Evolutionary conservation across 495 filamentous ascomycete genomes (phyloP).

Genomic region (Bacidia rubella): DNA sequence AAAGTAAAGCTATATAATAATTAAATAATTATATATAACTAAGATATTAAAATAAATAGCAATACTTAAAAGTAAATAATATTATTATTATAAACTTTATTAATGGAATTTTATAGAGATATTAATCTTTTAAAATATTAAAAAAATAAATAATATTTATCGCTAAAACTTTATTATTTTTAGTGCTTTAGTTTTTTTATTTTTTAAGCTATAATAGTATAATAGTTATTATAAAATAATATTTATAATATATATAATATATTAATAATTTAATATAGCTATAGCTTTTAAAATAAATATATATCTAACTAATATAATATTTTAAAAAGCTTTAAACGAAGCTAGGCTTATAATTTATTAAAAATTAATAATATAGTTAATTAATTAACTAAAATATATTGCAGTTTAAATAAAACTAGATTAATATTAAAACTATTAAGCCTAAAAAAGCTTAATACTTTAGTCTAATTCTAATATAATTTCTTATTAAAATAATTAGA

Average conservation of each 20-base stretch:
- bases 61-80: not conserved
- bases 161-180: not conserved
- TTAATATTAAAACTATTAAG: not conserved
- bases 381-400: not conserved
- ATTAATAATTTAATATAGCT: not conserved
- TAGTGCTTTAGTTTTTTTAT: not conserved
- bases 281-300: not conserved
- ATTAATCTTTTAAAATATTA: not conserved
- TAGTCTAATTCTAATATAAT: not conserved
- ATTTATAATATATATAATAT: slow-evolving; percentile 1
- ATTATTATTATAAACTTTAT: not conserved
- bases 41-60: not conserved
- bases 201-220: not conserved
- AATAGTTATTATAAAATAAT: not conserved
- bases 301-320: slow-evolving; percentile 1
- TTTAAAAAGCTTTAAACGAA: not conserved
- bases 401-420: not conserved
- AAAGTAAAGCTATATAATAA: not conserved
- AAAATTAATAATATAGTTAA: not conserved
- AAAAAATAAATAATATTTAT: not conserved
- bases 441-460: not conserved
- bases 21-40: slow-evolving; percentile 2
- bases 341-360: not conserved
- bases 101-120: not conserved
- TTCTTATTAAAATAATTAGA: not conserved